Evolutionary conservation across 108 stramenopile genomes (phyloP).

Genomic region (Skeletonema tropicum): DNA sequence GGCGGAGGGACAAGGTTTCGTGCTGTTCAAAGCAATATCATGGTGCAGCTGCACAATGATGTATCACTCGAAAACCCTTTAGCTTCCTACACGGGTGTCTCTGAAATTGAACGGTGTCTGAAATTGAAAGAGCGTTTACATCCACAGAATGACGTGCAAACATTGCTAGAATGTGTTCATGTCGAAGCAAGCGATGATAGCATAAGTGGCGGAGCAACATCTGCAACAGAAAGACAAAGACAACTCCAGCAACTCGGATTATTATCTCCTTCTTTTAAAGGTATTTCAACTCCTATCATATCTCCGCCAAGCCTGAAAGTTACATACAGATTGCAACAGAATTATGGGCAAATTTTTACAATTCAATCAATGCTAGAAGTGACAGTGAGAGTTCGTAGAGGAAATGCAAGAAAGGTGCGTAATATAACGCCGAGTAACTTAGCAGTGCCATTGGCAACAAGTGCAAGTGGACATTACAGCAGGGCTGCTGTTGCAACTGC

Average conservation of each 20-base stretch:
- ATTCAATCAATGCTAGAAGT: slow-evolving; percentile 22
- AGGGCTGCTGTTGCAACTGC: slow-evolving; percentile 12
- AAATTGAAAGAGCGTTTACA: slow-evolving; percentile 28
- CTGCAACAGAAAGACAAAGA: neutral
- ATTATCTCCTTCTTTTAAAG: neutral
- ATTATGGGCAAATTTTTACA: slow-evolving; percentile 9
- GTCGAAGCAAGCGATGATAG: slow-evolving; percentile 48
- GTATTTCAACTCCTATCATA: neutral
- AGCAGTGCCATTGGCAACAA: slow-evolving; percentile 9
- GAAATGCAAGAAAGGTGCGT: slow-evolving; percentile 3
- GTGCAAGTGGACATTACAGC: slow-evolving; percentile 5
- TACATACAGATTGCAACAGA: slow-evolving; percentile 21
- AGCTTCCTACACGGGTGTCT: slow-evolving; percentile 13
- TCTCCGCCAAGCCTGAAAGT: slow-evolving; percentile 21
- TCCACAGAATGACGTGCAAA: slow-evolving; percentile 23
- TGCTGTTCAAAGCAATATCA: neutral
- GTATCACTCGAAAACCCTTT: slow-evolving; percentile 38
- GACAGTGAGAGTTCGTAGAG: slow-evolving; percentile 26
- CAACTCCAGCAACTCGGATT: neutral
- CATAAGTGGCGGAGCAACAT: slow-evolving; percentile 7
- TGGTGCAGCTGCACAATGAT: slow-evolving; percentile 28
- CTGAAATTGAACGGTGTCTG: slow-evolving; percentile 30
- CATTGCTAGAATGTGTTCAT: slow-evolving; percentile 36
- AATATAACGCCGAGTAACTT: neutral
- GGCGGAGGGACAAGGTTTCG: slow-evolving; percentile 10